A percentile compares a stretch with the other conserved stretches of the same genome.
Evolutionary conservation across 23 red algal genomes (phyloP).

Genomic region (Pyropia yezoensis): DNA sequence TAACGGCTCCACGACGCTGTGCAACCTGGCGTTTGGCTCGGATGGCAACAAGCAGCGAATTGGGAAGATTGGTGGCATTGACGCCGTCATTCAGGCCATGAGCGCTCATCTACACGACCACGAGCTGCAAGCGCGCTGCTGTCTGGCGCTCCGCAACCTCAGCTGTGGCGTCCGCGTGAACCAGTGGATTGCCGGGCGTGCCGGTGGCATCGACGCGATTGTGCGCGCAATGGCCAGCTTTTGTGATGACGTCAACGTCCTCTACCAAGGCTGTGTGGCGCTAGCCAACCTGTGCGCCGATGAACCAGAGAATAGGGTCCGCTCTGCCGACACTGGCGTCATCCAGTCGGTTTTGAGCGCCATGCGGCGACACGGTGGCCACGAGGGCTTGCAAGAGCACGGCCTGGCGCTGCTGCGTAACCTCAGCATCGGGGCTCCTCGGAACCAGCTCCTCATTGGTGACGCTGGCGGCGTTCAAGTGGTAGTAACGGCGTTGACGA

Average conservation of each 20-base stretch:
- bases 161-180: slow-evolving; percentile 5
- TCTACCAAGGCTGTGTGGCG: slow-evolving; percentile 35
- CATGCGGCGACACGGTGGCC: slow-evolving; percentile 5
- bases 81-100: no score
- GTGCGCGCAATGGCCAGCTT: slow-evolving; percentile 17
- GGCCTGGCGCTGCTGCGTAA: slow-evolving; percentile 28
- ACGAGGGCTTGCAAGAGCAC: slow-evolving; percentile 23
- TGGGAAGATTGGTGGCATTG: no score
- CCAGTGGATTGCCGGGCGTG: slow-evolving; percentile 64
- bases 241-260: slow-evolving; percentile 20
- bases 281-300: slow-evolving; percentile 36
- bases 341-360: slow-evolving; percentile 2
- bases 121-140: no score
- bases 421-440: slow-evolving; percentile 9
- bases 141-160: background rate
- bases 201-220: slow-evolving; percentile 31
- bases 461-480: slow-evolving; percentile 24
- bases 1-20: no score
- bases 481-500: slow-evolving; percentile 12
- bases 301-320: slow-evolving; percentile 21
- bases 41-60: no score
- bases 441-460: slow-evolving; percentile 20
- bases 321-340: slow-evolving; percentile 14
- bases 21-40: no score
- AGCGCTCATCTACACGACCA: no score